phyloP scores from a whole-genome alignment of 176 grass and related monocot genomes.

The Aegilops bicornis region DNA sequence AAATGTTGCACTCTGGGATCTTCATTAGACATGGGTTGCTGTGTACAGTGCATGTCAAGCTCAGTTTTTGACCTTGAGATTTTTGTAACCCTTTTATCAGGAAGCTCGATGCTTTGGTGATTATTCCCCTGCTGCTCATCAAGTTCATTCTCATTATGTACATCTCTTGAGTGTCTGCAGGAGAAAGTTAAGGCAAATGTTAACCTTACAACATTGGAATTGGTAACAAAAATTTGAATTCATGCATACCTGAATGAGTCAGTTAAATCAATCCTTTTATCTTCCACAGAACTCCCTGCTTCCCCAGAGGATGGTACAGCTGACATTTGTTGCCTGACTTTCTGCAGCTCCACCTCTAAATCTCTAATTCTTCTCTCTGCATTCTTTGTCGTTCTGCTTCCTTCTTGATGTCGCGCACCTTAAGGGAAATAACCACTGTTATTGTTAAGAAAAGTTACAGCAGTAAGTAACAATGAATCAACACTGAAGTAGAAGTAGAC shows the following conservation, averaged over 20 bases:
- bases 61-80: not conserved
- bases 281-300: slow-evolving; percentile 30
- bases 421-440: slow-evolving; percentile 28
- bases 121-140: not conserved
- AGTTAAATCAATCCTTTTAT: slow-evolving; percentile 37
- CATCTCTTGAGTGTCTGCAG: slow-evolving; percentile 35
- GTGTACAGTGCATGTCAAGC: not conserved
- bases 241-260: slow-evolving; percentile 40
- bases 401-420: slow-evolving; percentile 75
- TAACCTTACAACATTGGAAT: not conserved
- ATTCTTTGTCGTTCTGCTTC: slow-evolving; percentile 73
- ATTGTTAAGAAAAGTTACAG: slow-evolving; percentile 13
- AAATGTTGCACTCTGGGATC: not conserved
- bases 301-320: slow-evolving; percentile 37
- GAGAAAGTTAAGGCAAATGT: slow-evolving; percentile 9
- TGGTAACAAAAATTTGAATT: slow-evolving; percentile 14
- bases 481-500: slow-evolving; percentile 19
- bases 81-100: not conserved
- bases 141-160: slow-evolving; percentile 35
- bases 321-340: slow-evolving; percentile 69
- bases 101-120: not conserved
- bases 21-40: not conserved
- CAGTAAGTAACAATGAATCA: not conserved
- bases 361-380: slow-evolving; percentile 59
- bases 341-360: slow-evolving; percentile 64